A percentile compares a stretch with the other conserved stretches of the same genome.
Conservation (phyloP, 2,329 filamentous ascomycete species). For the Magnaporthiopsis incrustans region DNA sequence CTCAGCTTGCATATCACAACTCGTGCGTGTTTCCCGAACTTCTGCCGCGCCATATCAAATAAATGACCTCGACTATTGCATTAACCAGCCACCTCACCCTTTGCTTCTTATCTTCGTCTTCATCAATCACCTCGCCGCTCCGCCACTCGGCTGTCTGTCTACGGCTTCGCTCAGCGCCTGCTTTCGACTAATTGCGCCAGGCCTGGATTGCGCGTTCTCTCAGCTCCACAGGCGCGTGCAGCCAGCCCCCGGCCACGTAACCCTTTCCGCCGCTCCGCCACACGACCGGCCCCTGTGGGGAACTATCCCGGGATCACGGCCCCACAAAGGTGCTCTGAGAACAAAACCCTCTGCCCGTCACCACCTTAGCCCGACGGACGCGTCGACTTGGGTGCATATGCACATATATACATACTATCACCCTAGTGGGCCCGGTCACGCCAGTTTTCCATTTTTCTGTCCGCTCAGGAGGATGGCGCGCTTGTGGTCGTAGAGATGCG, state of each 20-base stretch:
- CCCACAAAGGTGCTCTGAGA: background rate
- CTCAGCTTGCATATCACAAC: background rate
- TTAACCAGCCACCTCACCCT: background rate
- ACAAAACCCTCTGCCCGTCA: too few relatives aligned
- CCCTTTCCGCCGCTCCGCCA: background rate
- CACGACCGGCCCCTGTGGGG: background rate
- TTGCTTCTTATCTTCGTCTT: background rate
- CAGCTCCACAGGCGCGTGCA: too few relatives aligned
- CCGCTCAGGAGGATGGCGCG: background rate
- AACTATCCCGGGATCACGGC: background rate
- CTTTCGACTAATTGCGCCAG: background rate
- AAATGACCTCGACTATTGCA: background rate
- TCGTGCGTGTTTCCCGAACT: background rate
- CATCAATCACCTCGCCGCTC: background rate
- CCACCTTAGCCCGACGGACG: background rate
- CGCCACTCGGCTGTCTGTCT: background rate
- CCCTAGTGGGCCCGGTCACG: background rate
- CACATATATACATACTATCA: background rate
- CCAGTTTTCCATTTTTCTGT: background rate
- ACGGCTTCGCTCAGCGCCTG: too few relatives aligned
- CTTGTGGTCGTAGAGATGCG: too few relatives aligned
- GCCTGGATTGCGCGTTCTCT: too few relatives aligned
- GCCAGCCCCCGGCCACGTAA: background rate
- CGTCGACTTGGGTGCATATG: background rate
- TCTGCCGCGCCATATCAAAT: background rate